Percentiles rank a stretch among this genome's conserved stretches.
phyloP scores from a whole-genome alignment of 495 filamentous ascomycete genomes.

The Penicillium riverlandense region DNA sequence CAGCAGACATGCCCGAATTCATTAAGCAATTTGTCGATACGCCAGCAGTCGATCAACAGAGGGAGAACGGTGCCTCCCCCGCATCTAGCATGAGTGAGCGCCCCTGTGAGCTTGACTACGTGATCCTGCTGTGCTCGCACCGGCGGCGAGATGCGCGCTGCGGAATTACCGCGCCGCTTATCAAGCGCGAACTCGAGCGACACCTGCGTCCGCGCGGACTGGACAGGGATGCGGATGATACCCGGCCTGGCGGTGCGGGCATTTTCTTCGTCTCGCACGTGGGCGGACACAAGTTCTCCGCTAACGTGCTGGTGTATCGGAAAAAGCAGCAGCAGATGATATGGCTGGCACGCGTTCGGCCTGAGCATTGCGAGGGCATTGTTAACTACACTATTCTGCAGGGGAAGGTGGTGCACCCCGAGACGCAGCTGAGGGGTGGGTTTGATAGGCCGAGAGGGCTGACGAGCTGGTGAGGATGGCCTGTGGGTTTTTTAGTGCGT shows the following conservation, averaged over 20 bases:
- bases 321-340: slow-evolving; percentile 72
- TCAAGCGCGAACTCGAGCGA: slow-evolving; percentile 77
- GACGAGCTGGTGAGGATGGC: slow-evolving; percentile 68
- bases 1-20: slow-evolving; percentile 57
- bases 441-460: slow-evolving; percentile 73
- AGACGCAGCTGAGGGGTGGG: slow-evolving; percentile 76
- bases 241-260: slow-evolving; percentile 77
- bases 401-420: slow-evolving; percentile 88
- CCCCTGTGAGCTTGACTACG: slow-evolving; percentile 68
- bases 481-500: background rate
- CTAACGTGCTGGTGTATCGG: slow-evolving; percentile 87
- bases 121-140: slow-evolving; percentile 94
- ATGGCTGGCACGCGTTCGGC: slow-evolving; percentile 81
- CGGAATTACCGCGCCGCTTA: slow-evolving; percentile 81
- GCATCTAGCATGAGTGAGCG: slow-evolving; percentile 38
- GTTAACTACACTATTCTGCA: slow-evolving; percentile 82
- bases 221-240: slow-evolving; percentile 80
- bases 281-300: slow-evolving; percentile 88
- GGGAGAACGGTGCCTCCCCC: slow-evolving; percentile 25
- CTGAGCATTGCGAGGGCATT: slow-evolving; percentile 90
- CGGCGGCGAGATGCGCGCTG: slow-evolving; percentile 87
- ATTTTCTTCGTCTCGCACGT: slow-evolving; percentile 95
- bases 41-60: slow-evolving; percentile 52
- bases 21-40: slow-evolving; percentile 61
- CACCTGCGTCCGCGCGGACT: slow-evolving; percentile 79